Percentiles rank a stretch among this genome's conserved stretches.
Conservation (phyloP, 2,329 filamentous ascomycete species). For the Pyrenophora tritici-repentis region DNA sequence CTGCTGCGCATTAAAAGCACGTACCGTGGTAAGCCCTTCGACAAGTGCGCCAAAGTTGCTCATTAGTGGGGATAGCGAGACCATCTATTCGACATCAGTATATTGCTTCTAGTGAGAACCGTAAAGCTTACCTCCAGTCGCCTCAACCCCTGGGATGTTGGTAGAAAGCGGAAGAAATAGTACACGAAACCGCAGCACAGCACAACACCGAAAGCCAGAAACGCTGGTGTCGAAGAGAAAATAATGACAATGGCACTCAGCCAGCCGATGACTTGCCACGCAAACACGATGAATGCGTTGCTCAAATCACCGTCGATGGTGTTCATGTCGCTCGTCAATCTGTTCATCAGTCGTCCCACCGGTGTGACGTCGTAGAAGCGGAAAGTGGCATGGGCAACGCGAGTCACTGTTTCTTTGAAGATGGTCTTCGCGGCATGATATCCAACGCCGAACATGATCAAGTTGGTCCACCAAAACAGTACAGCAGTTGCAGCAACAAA, state of each 20-base stretch:
- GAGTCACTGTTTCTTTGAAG: conserved; percentile 72
- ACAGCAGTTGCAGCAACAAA: conserved; percentile 53
- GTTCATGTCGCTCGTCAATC: conserved; percentile 86
- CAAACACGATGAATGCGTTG: conserved; percentile 71
- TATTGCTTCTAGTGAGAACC: neutral
- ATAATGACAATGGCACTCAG: conserved; percentile 76
- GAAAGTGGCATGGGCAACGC: conserved; percentile 80
- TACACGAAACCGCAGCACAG: conserved; percentile 72
- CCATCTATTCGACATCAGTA: conserved; percentile 59
- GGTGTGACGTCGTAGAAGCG: conserved; percentile 91
- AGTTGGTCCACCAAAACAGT: conserved; percentile 63
- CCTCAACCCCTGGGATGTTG: conserved; percentile 80
- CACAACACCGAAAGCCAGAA: conserved; percentile 71
- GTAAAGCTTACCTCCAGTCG: conserved; percentile 65
- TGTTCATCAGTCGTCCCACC: conserved; percentile 87
- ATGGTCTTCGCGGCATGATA: conserved; percentile 77
- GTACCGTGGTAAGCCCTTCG: conserved; percentile 86
- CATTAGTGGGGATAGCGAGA: conserved; percentile 84
- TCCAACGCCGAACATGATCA: conserved; percentile 75
- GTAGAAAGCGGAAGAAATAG: conserved; percentile 78
- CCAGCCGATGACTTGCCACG: conserved; percentile 73
- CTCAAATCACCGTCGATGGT: conserved; percentile 88
- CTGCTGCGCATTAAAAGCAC: conserved; percentile 75
- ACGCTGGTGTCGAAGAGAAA: conserved; percentile 74
- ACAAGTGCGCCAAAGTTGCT: conserved; percentile 90